A percentile compares a stretch with the other conserved stretches of the same genome.
Conservation (phyloP, 2,329 filamentous ascomycete species). For the Cercospora citrullina region DNA sequence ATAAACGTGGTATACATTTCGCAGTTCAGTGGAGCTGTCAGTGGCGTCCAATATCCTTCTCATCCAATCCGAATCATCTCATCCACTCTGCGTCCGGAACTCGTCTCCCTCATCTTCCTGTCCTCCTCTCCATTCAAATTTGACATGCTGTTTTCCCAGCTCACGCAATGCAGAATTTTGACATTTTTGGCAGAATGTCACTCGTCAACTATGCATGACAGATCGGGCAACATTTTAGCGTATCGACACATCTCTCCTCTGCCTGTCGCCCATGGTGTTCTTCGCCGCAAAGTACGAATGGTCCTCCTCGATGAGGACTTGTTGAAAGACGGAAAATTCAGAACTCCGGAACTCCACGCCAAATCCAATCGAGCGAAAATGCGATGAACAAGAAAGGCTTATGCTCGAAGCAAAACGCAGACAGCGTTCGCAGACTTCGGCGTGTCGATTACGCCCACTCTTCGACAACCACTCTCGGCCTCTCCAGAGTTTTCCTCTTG, state of each 20-base stretch:
- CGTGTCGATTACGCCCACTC: conserved; percentile 14
- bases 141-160: not conserved
- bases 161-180: not conserved
- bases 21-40: not conserved
- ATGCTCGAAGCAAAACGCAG: not conserved
- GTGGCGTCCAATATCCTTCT: not conserved
- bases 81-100: too few species aligned
- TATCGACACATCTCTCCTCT: not conserved
- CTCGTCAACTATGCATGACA: not conserved
- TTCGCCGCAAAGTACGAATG: not conserved
- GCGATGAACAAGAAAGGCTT: not conserved
- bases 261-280: not conserved
- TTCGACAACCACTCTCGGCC: conserved; percentile 23
- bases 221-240: not conserved
- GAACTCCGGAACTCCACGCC: not conserved
- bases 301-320: not conserved
- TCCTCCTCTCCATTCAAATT: not conserved
- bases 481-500: not conserved
- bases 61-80: not conserved
- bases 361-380: not conserved
- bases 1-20: not conserved
- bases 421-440: not conserved
- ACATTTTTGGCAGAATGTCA: not conserved
- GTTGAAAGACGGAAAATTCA: not conserved
- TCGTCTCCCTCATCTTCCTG: too few species aligned